Evolutionary conservation across 2,329 filamentous ascomycete genomes (phyloP).

Genomic region (Clarireedia homoeocarpa): DNA sequence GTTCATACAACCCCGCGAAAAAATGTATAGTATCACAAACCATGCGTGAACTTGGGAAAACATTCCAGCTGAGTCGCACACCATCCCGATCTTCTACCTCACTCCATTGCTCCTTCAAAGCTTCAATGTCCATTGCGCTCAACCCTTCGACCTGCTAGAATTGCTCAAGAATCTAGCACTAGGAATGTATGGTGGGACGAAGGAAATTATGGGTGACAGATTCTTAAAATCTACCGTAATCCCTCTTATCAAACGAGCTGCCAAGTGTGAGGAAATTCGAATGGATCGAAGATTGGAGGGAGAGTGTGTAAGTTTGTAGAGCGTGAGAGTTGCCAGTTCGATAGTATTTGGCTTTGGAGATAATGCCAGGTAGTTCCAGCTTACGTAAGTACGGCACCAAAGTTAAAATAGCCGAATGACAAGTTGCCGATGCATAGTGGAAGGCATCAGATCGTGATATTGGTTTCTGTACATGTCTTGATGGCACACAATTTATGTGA

Average conservation of each 20-base stretch:
- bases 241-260: neutral
- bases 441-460: neutral
- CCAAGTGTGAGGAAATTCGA: neutral
- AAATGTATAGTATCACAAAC: conserved; percentile 40
- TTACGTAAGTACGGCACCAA: conserved; percentile 5
- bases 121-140: conserved; percentile 26
- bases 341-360: neutral
- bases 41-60: conserved; percentile 97
- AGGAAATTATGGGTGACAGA: neutral
- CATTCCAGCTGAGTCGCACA: conserved; percentile 95
- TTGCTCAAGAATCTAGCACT: neutral
- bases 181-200: neutral
- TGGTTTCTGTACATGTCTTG: neutral
- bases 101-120: conserved; percentile 29
- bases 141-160: conserved; percentile 3
- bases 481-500: neutral
- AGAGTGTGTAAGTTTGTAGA: neutral
- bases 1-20: conserved; percentile 3
- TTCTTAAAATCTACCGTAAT: neutral
- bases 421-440: neutral
- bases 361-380: conserved; percentile 11
- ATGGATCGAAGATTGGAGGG: neutral
- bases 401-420: conserved; percentile 8
- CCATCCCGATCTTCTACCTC: conserved; percentile 96
- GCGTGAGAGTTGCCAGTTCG: neutral